A percentile compares a stretch with the other conserved stretches of the same genome.
Conservation (phyloP, 164 flowering plant genomes). For the Kingdonia uniflora region DNA sequence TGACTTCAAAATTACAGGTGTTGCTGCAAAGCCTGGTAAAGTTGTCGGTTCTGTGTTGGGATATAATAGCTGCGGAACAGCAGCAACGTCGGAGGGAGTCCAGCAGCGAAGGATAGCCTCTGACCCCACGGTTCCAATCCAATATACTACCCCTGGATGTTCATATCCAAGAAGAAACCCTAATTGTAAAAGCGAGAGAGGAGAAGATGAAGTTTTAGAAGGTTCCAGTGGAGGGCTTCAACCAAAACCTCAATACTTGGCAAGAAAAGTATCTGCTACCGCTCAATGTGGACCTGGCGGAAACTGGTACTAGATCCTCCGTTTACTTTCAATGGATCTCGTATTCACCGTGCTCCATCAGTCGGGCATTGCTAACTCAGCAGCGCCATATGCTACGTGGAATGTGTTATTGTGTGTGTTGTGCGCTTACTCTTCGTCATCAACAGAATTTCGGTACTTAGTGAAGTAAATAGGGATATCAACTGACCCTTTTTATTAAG, state of each 20-base stretch:
- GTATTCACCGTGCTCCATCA: no score
- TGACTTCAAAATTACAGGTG: constrained; percentile 21
- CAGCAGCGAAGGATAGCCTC: constrained; percentile 56
- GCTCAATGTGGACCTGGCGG: background rate
- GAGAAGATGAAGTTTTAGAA: constrained; percentile 46
- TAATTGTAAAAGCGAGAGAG: constrained; percentile 50
- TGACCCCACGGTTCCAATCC: constrained; percentile 44
- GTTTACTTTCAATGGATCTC: background rate
- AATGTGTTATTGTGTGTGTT: no score
- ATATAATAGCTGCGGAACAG: constrained; percentile 58
- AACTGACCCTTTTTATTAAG: no score
- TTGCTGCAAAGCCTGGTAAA: constrained; percentile 83
- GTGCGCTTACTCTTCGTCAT: no score
- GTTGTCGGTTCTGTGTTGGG: constrained; percentile 67
- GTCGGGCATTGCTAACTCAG: no score
- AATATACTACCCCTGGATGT: constrained; percentile 35
- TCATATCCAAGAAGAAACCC: constrained; percentile 69
- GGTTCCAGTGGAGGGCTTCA: constrained; percentile 45
- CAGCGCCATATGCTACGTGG: no score
- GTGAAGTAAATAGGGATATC: no score
- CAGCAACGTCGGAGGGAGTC: constrained; percentile 31
- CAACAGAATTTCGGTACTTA: no score
- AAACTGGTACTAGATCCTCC: constrained; percentile 23
- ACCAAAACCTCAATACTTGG: constrained; percentile 62
- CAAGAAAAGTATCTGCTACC: constrained; percentile 33